Base-by-base conservation (phyloP, 352 stramenopile species). In the Phytophthora lateralis region DNA sequence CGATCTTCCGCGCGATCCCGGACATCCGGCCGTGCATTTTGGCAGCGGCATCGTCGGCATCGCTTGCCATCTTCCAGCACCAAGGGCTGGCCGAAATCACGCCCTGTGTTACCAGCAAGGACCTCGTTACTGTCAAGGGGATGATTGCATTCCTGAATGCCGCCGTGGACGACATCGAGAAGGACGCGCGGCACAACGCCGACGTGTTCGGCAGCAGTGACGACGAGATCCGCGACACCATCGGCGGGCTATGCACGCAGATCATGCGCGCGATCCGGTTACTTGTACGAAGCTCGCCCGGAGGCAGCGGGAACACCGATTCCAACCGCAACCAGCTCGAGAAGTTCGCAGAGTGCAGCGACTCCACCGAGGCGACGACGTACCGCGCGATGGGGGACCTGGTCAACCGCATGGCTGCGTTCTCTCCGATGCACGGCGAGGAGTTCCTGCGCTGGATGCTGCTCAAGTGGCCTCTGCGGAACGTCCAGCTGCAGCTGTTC, bases 401-500 rank as follows among this genome's bases (percentile, higher is more conserved):
- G n/a, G 59, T 94, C n/a, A 78, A 78, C 50, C 69, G 70, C 11
- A 74, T 94, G 41, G 67, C 76, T 0, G 55, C 72, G 18, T 85
- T 91, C 55, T 92, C 79, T 3, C 81, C 82, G 1, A 66, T 73
- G 20, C 82, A 92, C 37, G 82, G 80, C 18, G 71, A 91, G 43
- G 60, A 78, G 10, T 78, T 91, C 15, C 49, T 94, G 26, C 56
- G 66, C 9, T 91, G 82, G 78, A 82, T 92, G 71, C 41, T 94
- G 18, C 70, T 69, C 29, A 90, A 90, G 55, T 94, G 85, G 85
- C 85, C 85, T 4, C 69, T 75, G 44, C 75, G 82, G 46, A 88
- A 88, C 59, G 82, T 91, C 10, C 78, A 89, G 54, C 62, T 90
- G 29, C 75, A 94, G 66, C 66, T 94, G 39, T 90, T 90, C 55